These are phyloP conservation scores for Mycena galericulata DNA, from an alignment of 768 basidiomycete genomes.

Conservation along the genomic window DNA sequence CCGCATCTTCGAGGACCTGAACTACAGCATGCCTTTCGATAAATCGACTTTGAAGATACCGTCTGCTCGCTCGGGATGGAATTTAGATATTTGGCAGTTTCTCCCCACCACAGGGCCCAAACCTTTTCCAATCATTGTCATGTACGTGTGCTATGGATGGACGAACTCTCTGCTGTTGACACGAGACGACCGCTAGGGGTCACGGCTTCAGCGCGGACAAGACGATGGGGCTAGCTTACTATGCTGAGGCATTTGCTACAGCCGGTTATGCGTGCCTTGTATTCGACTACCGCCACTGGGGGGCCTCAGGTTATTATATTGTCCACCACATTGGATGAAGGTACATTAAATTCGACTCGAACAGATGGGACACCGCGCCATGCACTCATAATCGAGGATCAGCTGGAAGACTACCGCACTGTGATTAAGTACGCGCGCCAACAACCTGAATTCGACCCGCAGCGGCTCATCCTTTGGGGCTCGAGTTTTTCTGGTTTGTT, in stretches of 20 bases:
- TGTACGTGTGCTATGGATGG: constrained; percentile 34
- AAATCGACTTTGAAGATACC: constrained; percentile 43
- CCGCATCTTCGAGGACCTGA: not conserved
- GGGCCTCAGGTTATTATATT: constrained; percentile 43
- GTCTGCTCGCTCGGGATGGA: constrained; percentile 46
- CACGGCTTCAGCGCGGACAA: constrained; percentile 49
- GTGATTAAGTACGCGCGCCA: constrained; percentile 48
- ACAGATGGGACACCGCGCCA: constrained; percentile 48
- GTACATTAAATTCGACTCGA: not conserved
- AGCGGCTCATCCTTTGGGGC: constrained; percentile 49
- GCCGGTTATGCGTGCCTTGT: constrained; percentile 48
- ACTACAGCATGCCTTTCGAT: constrained; percentile 24
- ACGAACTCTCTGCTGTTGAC: not conserved
- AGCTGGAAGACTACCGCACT: constrained; percentile 52
- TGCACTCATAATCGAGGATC: constrained; percentile 44
- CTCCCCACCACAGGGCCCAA: constrained; percentile 35
- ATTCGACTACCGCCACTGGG: constrained; percentile 55
- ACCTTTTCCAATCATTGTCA: constrained; percentile 43
- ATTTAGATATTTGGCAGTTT: constrained; percentile 50
- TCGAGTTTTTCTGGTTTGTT: constrained; percentile 34
- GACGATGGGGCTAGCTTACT: constrained; percentile 43
- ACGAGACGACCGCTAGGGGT: constrained; percentile 44
- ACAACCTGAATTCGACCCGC: constrained; percentile 45
- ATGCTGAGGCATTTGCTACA: constrained; percentile 45
- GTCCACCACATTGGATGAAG: not conserved